Evolutionary conservation across 2,329 filamentous ascomycete genomes (phyloP).

Genomic region (Colletotrichum liaoningense): DNA sequence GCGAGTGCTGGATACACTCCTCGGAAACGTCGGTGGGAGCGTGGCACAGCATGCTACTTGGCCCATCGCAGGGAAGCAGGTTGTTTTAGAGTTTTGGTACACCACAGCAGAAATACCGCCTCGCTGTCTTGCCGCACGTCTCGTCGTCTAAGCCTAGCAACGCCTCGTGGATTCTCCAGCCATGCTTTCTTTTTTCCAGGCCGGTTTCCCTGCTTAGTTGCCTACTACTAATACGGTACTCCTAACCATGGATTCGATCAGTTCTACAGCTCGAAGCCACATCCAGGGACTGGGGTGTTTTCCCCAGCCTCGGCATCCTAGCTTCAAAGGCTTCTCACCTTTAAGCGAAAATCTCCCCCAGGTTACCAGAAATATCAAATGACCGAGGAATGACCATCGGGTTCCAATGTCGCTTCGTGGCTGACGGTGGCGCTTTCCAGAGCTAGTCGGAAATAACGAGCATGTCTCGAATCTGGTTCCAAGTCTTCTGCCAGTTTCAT

Average conservation of each 20-base stretch:
- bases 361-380: not conserved
- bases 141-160: slow-evolving; percentile 24
- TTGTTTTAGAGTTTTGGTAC: slow-evolving; percentile 34
- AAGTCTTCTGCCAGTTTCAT: slow-evolving; percentile 15
- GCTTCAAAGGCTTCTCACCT: not conserved
- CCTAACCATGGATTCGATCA: not conserved
- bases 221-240: not conserved
- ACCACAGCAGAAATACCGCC: slow-evolving; percentile 6
- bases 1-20: not conserved
- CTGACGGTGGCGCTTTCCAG: slow-evolving; percentile 5
- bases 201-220: not conserved
- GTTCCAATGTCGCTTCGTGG: slow-evolving; percentile 6
- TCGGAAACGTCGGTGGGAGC: not conserved
- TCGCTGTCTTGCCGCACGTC: slow-evolving; percentile 11
- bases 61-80: slow-evolving; percentile 19
- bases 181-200: slow-evolving; percentile 33
- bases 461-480: slow-evolving; percentile 1
- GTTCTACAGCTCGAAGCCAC: not conserved
- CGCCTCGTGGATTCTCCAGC: slow-evolving; percentile 23
- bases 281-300: not conserved
- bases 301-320: not conserved
- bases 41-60: not conserved
- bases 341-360: not conserved
- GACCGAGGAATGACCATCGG: not conserved
- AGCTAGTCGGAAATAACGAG: not conserved